Percentiles rank a stretch among this genome's conserved stretches.
These are phyloP conservation scores for Wallemia ichthyophaga DNA, from an alignment of 1,284 basidiomycete species.

Conservation along the genomic window DNA sequence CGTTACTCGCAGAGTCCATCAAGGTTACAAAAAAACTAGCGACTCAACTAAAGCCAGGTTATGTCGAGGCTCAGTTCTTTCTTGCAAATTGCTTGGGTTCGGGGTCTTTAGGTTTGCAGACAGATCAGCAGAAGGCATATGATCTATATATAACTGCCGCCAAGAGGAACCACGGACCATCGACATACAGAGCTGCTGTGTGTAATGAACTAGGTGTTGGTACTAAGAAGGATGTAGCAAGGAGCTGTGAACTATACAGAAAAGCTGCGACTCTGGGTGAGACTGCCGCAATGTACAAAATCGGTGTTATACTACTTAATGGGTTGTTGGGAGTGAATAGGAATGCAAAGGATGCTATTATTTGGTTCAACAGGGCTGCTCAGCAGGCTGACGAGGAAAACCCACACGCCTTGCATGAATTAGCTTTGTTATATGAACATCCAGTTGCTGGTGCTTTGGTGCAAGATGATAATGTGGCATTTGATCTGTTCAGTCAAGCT, in stretches of 20 bases:
- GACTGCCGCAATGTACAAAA: conserved; percentile 96
- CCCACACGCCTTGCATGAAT: conserved; percentile 85
- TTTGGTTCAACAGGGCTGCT: conserved; percentile 80
- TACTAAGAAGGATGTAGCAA: conserved; percentile 57
- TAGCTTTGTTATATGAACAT: conserved; percentile 33
- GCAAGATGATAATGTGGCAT: conserved; percentile 48
- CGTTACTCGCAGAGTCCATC: conserved; percentile 58
- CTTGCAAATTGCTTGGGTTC: conserved; percentile 91
- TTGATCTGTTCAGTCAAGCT: conserved; percentile 65
- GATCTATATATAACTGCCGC: conserved; percentile 92
- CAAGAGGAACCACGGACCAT: conserved; percentile 84
- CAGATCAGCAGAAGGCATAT: conserved; percentile 93
- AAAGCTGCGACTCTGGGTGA: conserved; percentile 88
- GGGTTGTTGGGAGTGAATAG: conserved; percentile 54
- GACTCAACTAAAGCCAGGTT: conserved; percentile 36
- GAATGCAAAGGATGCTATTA: conserved; percentile 69
- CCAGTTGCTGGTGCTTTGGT: conserved; percentile 31
- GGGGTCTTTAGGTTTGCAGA: conserved; percentile 67
- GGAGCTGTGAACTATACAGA: conserved; percentile 82
- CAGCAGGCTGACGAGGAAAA: conserved; percentile 96
- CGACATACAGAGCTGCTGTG: conserved; percentile 87
- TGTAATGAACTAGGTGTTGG: conserved; percentile 99
- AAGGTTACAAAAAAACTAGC: conserved; percentile 77
- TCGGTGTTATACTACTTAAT: conserved; percentile 76
- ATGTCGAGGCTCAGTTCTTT: conserved; percentile 97